Evolutionary conservation across 2,329 filamentous ascomycete genomes (phyloP), one percentile per base, ranked within the genome.

Genomic region (Ustulina deusta): DNA sequence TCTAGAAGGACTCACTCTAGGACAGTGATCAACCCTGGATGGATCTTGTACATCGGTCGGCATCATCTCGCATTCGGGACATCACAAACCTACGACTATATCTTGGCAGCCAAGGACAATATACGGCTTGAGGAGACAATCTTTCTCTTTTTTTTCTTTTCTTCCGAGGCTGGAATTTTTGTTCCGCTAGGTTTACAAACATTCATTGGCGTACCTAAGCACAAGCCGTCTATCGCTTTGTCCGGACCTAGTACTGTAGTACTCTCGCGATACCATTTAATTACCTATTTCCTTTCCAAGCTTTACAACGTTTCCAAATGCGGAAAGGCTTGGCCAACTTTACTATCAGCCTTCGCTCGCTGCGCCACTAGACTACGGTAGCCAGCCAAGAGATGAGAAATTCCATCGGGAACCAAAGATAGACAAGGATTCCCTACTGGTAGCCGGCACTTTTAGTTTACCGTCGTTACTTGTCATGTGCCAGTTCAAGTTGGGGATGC

Each of bases 391-490:
- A 20, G 15, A 56, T 20, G 9, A 15, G 32, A 49, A 34, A 38
- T 34, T 15, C 27, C 20, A 51, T 32, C 13, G 22, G 36, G 15
- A 27, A 32, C 17, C 20, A 6, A 51, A 38, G 32, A 55, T 29
- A 58, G 7, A 17, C 20, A n/a, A 40, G 22, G 15, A 34, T 20
- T 10, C 51, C 51, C 32, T 29, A n/a, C n/a, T n/a, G n/a, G n/a
- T n/a, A 11, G 58, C 29, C 48, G 27, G 46, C 38, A 56, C 15
- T 48, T 22, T 13, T 55, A 20, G 42, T 48, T 48, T 20, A 9
- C 4, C 29, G n/a, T 61, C 34, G 34, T 29, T 57, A 62, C 63
- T 49, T 56, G 51, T 66, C 52, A 66, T 58, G 46, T 66, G 51
- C 34, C n/a, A 27, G 34, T 29, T 51, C 25, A 7, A 40, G 13